These are phyloP conservation scores for Aspergillus pseudotamarii DNA, from an alignment of 2,329 filamentous ascomycete genomes.

Conservation along the genomic window DNA sequence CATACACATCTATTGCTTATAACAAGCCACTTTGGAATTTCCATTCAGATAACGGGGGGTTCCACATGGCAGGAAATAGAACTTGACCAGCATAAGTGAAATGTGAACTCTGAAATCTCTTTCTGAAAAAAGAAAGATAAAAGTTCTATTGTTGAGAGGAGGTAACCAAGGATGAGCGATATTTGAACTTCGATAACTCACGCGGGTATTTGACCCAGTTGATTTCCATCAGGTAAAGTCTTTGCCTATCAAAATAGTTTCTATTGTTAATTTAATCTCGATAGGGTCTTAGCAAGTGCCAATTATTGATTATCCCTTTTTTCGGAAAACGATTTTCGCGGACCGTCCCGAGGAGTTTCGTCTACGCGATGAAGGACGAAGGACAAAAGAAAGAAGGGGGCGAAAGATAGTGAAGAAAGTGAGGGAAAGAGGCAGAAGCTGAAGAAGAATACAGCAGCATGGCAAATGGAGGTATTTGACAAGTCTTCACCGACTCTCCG, in stretches of 20 bases:
- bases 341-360: not conserved
- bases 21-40: not conserved
- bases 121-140: not conserved
- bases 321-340: not conserved
- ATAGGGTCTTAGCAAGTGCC: not conserved
- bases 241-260: not conserved
- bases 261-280: not conserved
- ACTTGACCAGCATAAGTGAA: not conserved
- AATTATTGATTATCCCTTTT: conserved; percentile 12
- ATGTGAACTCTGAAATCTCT: not conserved
- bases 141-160: not conserved
- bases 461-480: conserved; percentile 7
- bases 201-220: not conserved
- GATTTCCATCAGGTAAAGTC: not conserved
- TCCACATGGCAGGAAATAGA: not conserved
- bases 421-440: not conserved
- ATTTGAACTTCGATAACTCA: not conserved
- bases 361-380: not conserved
- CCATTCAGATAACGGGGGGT: not conserved
- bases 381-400: not conserved
- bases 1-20: conserved; percentile 8
- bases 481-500: conserved; percentile 15
- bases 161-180: not conserved
- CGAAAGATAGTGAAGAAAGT: not conserved
- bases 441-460: not conserved